Evolutionary conservation across 305 asterid genomes (phyloP).

Genomic region (Rubia balearica): DNA sequence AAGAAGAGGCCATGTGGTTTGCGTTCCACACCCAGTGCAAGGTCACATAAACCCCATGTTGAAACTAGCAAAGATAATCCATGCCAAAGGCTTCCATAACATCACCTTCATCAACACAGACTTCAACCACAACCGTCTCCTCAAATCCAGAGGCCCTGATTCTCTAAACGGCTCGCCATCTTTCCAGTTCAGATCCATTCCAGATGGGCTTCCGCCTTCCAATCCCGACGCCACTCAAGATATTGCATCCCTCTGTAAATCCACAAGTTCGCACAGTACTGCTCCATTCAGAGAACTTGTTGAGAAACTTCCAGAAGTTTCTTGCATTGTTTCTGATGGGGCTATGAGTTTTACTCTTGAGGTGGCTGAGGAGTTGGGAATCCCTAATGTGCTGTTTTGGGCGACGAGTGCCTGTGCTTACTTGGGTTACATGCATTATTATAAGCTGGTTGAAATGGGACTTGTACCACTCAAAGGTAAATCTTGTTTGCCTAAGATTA

Average conservation of each 20-base stretch:
- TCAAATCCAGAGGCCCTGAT: neutral
- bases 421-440: neutral
- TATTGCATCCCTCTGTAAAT: neutral
- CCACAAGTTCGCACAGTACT: neutral
- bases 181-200: neutral
- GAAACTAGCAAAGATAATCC: neutral
- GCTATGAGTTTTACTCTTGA: neutral
- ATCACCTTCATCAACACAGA: neutral
- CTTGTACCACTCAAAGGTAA: neutral
- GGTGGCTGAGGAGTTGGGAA: neutral
- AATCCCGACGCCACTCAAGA: neutral
- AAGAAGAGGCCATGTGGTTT: neutral
- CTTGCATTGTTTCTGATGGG: neutral
- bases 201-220: neutral
- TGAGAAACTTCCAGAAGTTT: neutral
- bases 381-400: neutral
- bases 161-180: neutral
- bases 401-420: neutral
- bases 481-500: neutral
- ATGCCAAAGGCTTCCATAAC: neutral
- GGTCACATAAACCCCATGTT: neutral
- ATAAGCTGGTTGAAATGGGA: neutral
- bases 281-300: neutral
- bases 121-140: neutral
- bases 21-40: neutral